Evolutionary conservation across 2,329 filamentous ascomycete genomes (phyloP).

Genomic region (Xylariales sp.): DNA sequence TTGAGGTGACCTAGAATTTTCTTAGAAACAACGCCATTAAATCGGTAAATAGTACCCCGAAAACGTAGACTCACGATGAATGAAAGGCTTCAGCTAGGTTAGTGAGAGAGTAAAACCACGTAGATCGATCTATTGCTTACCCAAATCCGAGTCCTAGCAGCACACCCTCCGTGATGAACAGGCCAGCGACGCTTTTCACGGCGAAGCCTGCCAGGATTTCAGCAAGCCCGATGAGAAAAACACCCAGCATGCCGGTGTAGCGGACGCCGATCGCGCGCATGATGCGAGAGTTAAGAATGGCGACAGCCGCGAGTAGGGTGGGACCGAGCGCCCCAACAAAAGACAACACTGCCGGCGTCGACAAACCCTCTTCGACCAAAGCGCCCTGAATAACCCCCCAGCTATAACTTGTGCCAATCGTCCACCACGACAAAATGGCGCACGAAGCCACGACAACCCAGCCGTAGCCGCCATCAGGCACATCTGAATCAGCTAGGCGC

Average conservation of each 20-base stretch:
- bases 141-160: constrained; percentile 37
- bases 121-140: constrained; percentile 22
- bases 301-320: constrained; percentile 33
- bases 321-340: constrained; percentile 39
- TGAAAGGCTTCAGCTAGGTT: constrained; percentile 27
- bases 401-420: constrained; percentile 38
- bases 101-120: neutral
- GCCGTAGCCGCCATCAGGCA: constrained; percentile 41
- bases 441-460: constrained; percentile 39
- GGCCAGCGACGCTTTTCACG: constrained; percentile 49
- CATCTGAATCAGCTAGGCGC: constrained; percentile 38
- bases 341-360: constrained; percentile 34
- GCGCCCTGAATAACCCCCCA: constrained; percentile 39
- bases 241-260: constrained; percentile 36
- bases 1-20: constrained; percentile 55
- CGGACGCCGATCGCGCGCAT: constrained; percentile 35
- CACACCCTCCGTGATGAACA: constrained; percentile 50
- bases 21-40: constrained; percentile 11
- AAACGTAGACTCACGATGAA: constrained; percentile 35
- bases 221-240: constrained; percentile 32
- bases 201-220: constrained; percentile 49
- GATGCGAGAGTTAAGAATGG: constrained; percentile 35
- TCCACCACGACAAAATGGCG: constrained; percentile 40
- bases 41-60: neutral
- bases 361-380: constrained; percentile 35